Conservation (phyloP, 208 protist genomes). For the Trypanosoma cruzi region DNA sequence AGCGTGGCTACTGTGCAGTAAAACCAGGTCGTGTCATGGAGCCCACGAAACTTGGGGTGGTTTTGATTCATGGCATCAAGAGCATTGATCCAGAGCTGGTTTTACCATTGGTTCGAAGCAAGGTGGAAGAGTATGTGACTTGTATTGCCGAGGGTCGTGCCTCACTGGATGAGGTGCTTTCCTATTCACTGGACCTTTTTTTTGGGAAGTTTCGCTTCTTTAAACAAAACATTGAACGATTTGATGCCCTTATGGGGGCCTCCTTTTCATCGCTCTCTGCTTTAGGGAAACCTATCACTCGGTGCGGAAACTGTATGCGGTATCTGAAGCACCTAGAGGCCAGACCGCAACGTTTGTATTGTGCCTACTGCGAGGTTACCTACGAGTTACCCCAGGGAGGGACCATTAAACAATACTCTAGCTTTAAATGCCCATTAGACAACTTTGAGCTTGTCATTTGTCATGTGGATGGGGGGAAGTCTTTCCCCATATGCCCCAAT, state of each 20-base stretch:
- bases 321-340: slow-evolving; percentile 89
- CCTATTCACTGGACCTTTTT: slow-evolving; percentile 82
- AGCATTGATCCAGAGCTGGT: slow-evolving; percentile 95
- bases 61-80: slow-evolving; percentile 93
- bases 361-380: slow-evolving; percentile 93
- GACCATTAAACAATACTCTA: slow-evolving; percentile 86
- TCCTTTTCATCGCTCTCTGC: slow-evolving; percentile 90
- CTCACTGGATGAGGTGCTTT: slow-evolving; percentile 80
- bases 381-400: slow-evolving; percentile 89
- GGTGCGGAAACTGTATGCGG: slow-evolving; percentile 94
- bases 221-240: slow-evolving; percentile 90
- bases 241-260: slow-evolving; percentile 94
- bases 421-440: slow-evolving; percentile 91
- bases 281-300: slow-evolving; percentile 84
- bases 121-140: slow-evolving; percentile 94
- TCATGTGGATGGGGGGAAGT: slow-evolving; percentile 89
- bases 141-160: slow-evolving; percentile 93
- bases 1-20: slow-evolving; percentile 91
- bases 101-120: slow-evolving; percentile 87
- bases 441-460: slow-evolving; percentile 94
- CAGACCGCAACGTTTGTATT: slow-evolving; percentile 92
- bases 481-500: slow-evolving; percentile 91
- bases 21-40: slow-evolving; percentile 86
- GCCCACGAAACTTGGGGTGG: slow-evolving; percentile 94
- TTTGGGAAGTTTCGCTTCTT: slow-evolving; percentile 93